phyloP scores from a whole-genome alignment of 2,329 filamentous ascomycete genomes.

The Aureobasidium sp. region DNA sequence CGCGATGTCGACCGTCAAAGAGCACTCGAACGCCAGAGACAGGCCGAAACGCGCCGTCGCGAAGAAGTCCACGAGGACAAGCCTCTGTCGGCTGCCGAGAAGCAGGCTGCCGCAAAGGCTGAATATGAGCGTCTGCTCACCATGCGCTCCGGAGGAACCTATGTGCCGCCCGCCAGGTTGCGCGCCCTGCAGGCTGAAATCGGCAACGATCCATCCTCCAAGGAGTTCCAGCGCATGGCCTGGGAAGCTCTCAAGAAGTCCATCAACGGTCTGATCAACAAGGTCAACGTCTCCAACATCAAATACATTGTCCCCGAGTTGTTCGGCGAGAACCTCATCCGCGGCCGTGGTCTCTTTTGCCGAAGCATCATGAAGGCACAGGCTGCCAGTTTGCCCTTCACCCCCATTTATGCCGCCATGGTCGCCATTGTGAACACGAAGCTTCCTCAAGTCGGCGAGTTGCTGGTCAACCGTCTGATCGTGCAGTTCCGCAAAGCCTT shows the following conservation, averaged over 20 bases:
- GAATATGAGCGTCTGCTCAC: slow-evolving; percentile 89
- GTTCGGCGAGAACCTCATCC: slow-evolving; percentile 87
- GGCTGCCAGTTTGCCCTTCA: slow-evolving; percentile 90
- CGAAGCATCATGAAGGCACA: slow-evolving; percentile 98
- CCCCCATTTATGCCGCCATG: slow-evolving; percentile 93
- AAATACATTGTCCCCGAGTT: slow-evolving; percentile 95
- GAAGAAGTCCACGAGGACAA: slow-evolving; percentile 42
- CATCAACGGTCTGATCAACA: slow-evolving; percentile 98
- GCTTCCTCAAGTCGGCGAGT: slow-evolving; percentile 85
- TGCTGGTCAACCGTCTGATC: slow-evolving; percentile 76
- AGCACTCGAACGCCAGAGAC: slow-evolving; percentile 46
- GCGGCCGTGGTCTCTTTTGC: slow-evolving; percentile 87
- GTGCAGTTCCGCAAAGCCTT: slow-evolving; percentile 94
- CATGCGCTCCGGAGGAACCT: slow-evolving; percentile 91
- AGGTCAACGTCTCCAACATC: slow-evolving; percentile 97
- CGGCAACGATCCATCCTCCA: slow-evolving; percentile 79
- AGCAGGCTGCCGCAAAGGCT: slow-evolving; percentile 80
- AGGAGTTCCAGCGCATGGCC: slow-evolving; percentile 97
- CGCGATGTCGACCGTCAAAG: slow-evolving; percentile 44
- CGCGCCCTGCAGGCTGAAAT: slow-evolving; percentile 92
- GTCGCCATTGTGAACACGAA: slow-evolving; percentile 97
- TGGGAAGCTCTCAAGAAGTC: slow-evolving; percentile 99
- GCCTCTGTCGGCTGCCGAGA: slow-evolving; percentile 67
- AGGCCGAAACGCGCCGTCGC: slow-evolving; percentile 38
- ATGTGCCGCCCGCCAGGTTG: slow-evolving; percentile 87